phyloP scores from a whole-genome alignment of 352 stramenopile genomes.

The Hyaloperonospora arabidopsidis region DNA sequence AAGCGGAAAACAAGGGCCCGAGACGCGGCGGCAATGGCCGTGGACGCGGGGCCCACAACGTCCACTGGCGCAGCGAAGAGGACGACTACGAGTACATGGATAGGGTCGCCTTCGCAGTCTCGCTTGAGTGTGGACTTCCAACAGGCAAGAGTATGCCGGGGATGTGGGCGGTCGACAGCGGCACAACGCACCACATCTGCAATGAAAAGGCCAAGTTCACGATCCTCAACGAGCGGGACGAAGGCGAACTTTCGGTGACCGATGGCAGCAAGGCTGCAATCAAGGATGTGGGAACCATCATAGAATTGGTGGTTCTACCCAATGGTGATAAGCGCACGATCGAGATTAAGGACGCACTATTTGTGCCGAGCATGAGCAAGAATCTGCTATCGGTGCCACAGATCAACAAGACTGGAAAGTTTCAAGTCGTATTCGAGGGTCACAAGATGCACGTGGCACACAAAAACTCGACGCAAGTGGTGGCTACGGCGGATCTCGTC shows the following conservation, averaged over 20 bases:
- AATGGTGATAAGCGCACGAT: slow-evolving; percentile 10
- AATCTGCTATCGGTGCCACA: background rate
- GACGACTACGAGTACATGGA: no score
- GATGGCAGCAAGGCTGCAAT: slow-evolving; percentile 2
- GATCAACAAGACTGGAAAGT: background rate
- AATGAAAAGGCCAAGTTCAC: background rate
- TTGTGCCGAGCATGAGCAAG: slow-evolving; percentile 10
- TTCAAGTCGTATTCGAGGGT: no score
- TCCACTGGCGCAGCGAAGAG: no score
- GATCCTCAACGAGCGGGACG: background rate
- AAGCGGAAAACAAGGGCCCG: no score
- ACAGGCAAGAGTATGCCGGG: background rate
- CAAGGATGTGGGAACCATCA: slow-evolving; percentile 5
- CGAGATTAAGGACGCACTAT: slow-evolving; percentile 12
- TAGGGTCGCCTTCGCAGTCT: no score
- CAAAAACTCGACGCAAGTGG: no score
- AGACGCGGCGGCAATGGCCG: no score
- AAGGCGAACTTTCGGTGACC: background rate
- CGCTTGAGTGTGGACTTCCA: no score
- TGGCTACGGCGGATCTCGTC: no score
- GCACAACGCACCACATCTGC: background rate
- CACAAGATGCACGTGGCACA: no score
- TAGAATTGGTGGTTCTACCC: slow-evolving; percentile 5
- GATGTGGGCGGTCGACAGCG: background rate
- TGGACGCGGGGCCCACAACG: no score